Percentiles rank a stretch among this genome's conserved stretches.
These are phyloP conservation scores for Termitomyces sp. DNA, from an alignment of 768 basidiomycete genomes.

Conservation along the genomic window DNA sequence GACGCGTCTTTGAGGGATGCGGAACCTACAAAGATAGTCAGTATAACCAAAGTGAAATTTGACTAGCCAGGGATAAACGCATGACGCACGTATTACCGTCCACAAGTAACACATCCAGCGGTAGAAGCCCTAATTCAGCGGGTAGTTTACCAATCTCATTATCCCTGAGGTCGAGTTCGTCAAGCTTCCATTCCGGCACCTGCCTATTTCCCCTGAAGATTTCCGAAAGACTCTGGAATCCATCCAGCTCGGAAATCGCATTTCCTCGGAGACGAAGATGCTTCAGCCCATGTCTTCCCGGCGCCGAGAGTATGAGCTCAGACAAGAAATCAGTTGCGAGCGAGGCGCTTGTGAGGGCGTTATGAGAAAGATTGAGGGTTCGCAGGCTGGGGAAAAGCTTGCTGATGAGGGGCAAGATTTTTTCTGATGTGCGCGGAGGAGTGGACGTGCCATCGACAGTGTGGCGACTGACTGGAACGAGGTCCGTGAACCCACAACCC, in stretches of 20 bases:
- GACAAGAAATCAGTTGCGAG: constrained; percentile 44
- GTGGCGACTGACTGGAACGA: constrained; percentile 41
- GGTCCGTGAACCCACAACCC: constrained; percentile 64
- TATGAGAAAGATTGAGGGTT: constrained; percentile 74
- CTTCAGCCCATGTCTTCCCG: constrained; percentile 48
- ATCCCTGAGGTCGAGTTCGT: constrained; percentile 79
- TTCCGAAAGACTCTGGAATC: constrained; percentile 56
- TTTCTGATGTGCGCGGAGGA: constrained; percentile 42
- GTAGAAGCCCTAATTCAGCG: constrained; percentile 65
- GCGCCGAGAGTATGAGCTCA: constrained; percentile 44
- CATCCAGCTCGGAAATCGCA: constrained; percentile 52
- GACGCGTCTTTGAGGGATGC: constrained; percentile 71
- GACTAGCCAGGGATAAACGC: background rate
- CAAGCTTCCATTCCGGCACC: constrained; percentile 66
- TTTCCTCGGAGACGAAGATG: constrained; percentile 71
- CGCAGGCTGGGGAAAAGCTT: constrained; percentile 66
- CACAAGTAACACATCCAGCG: constrained; percentile 76
- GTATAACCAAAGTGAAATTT: background rate
- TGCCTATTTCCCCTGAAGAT: constrained; percentile 61
- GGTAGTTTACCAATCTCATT: constrained; percentile 72
- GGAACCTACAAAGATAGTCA: constrained; percentile 46
- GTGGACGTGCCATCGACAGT: constrained; percentile 27
- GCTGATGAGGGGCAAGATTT: constrained; percentile 52
- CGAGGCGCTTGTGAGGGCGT: constrained; percentile 51
- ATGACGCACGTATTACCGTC: constrained; percentile 75